Evolutionary conservation across 2,329 filamentous ascomycete genomes (phyloP).

Genomic region (Penicillium sp.): DNA sequence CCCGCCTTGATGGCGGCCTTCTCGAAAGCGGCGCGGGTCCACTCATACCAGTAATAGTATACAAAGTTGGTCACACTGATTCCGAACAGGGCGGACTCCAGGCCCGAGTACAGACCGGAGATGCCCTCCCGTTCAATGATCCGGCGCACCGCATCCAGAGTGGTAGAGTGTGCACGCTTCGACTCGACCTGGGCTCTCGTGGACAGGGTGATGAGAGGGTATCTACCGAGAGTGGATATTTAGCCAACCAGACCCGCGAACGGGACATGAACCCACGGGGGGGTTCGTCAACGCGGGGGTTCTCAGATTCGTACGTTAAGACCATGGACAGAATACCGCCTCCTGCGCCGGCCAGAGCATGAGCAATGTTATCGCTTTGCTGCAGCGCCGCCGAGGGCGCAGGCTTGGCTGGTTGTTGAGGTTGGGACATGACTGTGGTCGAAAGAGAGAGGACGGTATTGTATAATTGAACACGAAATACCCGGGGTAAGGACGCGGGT

Average conservation of each 20-base stretch:
- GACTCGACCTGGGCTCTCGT: conserved; percentile 97
- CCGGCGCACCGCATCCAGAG: conserved; percentile 71
- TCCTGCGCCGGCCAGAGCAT: conserved; percentile 86
- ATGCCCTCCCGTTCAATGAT: conserved; percentile 92
- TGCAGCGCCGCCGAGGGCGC: conserved; percentile 61
- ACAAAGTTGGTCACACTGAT: conserved; percentile 99
- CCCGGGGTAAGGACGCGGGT: too few species aligned
- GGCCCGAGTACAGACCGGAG: conserved; percentile 80
- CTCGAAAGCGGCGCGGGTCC: conserved; percentile 80
- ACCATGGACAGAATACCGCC: conserved; percentile 94
- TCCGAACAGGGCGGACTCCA: conserved; percentile 91
- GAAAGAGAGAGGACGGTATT: neutral
- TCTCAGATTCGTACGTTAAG: conserved; percentile 60
- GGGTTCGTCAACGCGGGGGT: neutral
- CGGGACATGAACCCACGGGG: conserved; percentile 1
- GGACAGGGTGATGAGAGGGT: conserved; percentile 94
- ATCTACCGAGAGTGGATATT: conserved; percentile 49
- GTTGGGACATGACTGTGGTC: conserved; percentile 32
- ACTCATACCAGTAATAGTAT: conserved; percentile 99
- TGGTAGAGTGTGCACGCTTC: conserved; percentile 79
- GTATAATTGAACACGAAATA: neutral
- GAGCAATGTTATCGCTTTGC: conserved; percentile 93
- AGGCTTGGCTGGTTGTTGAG: conserved; percentile 32
- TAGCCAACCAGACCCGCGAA: conserved; percentile 1
- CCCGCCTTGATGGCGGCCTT: conserved; percentile 66